Base-by-base conservation (phyloP, 108 stramenopile genomes). In the Chaetoceros tenuissimus region DNA sequence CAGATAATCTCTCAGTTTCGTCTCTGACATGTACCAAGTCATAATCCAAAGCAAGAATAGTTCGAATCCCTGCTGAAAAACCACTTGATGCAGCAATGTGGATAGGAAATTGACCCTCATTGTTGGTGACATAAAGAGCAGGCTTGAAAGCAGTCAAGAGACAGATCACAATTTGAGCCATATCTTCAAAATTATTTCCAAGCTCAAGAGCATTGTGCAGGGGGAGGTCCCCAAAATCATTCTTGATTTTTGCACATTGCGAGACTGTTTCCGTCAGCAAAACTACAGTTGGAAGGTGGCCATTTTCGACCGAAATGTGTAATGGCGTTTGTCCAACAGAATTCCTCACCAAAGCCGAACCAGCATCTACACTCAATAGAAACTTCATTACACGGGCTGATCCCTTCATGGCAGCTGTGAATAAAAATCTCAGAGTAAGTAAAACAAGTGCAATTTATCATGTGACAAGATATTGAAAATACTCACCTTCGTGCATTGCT, bases 11-110 rank as follows among this genome's bases (percentile, higher is more conserved):
- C 30, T 64, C 63, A 3, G 46, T 64, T n/a, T 64, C 56, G 28
- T 64, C 63, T 3, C 46, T 28, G 31, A 48, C 63, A 64, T 46
- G 48, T 40, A 64, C 56, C 1, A 55, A 49, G 25, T 53, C 56
- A 19, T 56, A 56, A 17, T 46, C 63, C 31, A 29, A 64, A 16
- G 54, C 54, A 28, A 64, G 29, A 47, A 64, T 64, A 46, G 55
- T 64, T 23, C 63, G 49, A 2, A 64, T 26, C 3, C 63, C 49
- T 21, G n/a, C 30, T 34, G 44, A 25, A 46, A 45, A 64, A 28
- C 63, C 63, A 3, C 46, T 49, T 55, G 56, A 54, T 0, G 62
- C 52, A 27, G 62, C 62, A 46, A 63, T 40, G 18, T 63, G 62
- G 2, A 63, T 19, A 1, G 62, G 62, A 1, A 63, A 27, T 1